Conservation (phyloP, 352 stramenopile genomes). For the Phytophthora constricta region DNA sequence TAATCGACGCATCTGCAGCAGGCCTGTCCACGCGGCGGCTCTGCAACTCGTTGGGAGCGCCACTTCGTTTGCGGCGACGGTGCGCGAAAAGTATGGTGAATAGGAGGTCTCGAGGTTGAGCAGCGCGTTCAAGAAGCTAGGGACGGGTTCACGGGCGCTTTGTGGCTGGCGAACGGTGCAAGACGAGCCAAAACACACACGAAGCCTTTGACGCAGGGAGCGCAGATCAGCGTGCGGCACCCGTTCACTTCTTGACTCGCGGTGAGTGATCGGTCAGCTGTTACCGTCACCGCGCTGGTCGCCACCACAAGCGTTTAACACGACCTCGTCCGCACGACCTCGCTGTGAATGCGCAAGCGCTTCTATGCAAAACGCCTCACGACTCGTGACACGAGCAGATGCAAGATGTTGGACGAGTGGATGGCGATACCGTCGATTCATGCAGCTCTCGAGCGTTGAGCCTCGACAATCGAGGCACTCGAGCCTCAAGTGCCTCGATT, state of each 20-base stretch:
- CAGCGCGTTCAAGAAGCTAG: too few species aligned
- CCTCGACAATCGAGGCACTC: background rate
- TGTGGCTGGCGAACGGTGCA: slow-evolving; percentile 20
- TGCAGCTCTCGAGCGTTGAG: background rate
- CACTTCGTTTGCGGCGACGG: background rate
- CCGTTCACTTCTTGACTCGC: background rate
- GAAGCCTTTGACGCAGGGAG: slow-evolving; percentile 19
- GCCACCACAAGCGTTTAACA: background rate
- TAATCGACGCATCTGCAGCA: background rate
- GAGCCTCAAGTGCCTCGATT: too few species aligned
- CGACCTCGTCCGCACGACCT: too few species aligned
- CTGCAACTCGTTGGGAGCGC: background rate
- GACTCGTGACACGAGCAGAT: too few species aligned
- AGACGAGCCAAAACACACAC: slow-evolving; percentile 31
- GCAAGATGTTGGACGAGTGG: too few species aligned
- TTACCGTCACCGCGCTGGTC: too few species aligned
- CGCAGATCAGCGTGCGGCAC: background rate
- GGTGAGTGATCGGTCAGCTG: slow-evolving; percentile 22
- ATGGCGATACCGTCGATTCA: too few species aligned
- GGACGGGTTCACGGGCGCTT: too few species aligned
- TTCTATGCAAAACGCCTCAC: background rate
- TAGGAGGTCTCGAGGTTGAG: too few species aligned
- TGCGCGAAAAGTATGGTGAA: background rate
- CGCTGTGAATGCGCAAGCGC: background rate
- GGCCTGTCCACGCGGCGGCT: background rate